A percentile compares a stretch with the other conserved stretches of the same genome.
Evolutionary conservation across 106 monocot genomes (phyloP).

Genomic region (Triglochin maritima): DNA sequence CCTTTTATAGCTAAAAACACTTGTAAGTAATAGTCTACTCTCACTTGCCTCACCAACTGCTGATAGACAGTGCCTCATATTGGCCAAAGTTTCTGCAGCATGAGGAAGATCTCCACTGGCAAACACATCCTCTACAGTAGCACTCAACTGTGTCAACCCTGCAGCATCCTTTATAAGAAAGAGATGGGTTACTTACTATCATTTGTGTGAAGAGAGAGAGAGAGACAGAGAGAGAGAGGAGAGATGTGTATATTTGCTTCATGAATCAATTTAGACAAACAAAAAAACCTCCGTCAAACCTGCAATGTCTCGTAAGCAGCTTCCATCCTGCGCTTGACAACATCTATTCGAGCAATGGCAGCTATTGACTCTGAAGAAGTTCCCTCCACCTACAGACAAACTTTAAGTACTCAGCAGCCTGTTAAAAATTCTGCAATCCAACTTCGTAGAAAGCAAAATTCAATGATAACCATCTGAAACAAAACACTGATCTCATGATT

Average conservation of each 20-base stretch:
- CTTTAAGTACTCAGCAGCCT: neutral
- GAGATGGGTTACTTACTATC: neutral
- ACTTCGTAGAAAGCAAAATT: too few species aligned
- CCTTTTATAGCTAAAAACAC: too few species aligned
- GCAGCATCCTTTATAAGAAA: conserved; percentile 68
- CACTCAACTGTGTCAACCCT: conserved; percentile 87
- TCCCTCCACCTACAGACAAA: conserved; percentile 59
- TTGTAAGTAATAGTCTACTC: too few species aligned
- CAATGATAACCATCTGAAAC: too few species aligned
- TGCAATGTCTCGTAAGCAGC: conserved; percentile 88
- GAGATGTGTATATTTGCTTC: too few species aligned
- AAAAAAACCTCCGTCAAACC: conserved; percentile 21
- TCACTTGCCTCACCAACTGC: conserved; percentile 92
- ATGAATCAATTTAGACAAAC: neutral
- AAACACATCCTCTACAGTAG: conserved; percentile 96
- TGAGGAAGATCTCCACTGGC: conserved; percentile 96
- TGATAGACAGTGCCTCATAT: conserved; percentile 95
- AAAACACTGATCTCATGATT: too few species aligned
- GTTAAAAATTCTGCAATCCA: too few species aligned
- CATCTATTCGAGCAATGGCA: conserved; percentile 78
- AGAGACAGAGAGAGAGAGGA: too few species aligned
- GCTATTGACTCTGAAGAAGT: conserved; percentile 78
- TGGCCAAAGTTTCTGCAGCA: conserved; percentile 94
- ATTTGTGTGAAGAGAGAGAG: too few species aligned
- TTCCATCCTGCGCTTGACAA: conserved; percentile 90